phyloP scores from a whole-genome alignment of 2,329 filamentous ascomycete species.

The Lachnellula occidentalis region DNA sequence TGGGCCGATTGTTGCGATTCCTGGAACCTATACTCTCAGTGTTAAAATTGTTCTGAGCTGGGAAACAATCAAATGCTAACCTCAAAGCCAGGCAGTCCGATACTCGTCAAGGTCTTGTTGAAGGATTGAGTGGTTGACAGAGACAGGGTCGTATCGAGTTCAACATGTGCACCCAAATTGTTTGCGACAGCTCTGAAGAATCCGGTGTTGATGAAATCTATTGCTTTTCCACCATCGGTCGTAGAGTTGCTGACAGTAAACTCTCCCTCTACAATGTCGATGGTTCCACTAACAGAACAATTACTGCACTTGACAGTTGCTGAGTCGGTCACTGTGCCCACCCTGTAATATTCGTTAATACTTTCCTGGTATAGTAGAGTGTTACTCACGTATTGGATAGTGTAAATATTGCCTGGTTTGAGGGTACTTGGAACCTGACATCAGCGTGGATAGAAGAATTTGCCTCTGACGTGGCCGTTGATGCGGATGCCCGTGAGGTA shows the following conservation, averaged over 20 bases:
- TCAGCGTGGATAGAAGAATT: not conserved
- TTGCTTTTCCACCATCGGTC: not conserved
- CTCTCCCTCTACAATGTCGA: conserved; percentile 9
- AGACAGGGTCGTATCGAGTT: conserved; percentile 1
- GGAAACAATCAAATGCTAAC: not conserved
- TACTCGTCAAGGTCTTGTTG: conserved; percentile 2
- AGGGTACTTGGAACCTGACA: not conserved
- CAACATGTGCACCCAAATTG: conserved; percentile 9
- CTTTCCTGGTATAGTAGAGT: not conserved
- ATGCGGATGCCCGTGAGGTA: not conserved
- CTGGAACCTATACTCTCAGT: conserved; percentile 5
- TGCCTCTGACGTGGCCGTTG: not conserved
- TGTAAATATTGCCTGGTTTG: not conserved
- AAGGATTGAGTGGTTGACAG: conserved; percentile 1
- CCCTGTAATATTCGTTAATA: not conserved
- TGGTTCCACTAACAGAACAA: conserved; percentile 5
- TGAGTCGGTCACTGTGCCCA: not conserved
- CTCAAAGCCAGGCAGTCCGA: conserved; percentile 9
- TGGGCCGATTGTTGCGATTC: conserved; percentile 9
- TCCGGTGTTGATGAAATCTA: conserved; percentile 8
- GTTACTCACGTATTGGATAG: not conserved
- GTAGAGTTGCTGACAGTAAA: conserved; percentile 6
- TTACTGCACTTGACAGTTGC: conserved; percentile 6
- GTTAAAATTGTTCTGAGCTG: not conserved
- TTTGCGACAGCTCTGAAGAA: conserved; percentile 9